These are phyloP conservation scores for Calonectria pseudoturangicola DNA, from an alignment of 2,329 filamentous ascomycete species.

Conservation along the genomic window DNA sequence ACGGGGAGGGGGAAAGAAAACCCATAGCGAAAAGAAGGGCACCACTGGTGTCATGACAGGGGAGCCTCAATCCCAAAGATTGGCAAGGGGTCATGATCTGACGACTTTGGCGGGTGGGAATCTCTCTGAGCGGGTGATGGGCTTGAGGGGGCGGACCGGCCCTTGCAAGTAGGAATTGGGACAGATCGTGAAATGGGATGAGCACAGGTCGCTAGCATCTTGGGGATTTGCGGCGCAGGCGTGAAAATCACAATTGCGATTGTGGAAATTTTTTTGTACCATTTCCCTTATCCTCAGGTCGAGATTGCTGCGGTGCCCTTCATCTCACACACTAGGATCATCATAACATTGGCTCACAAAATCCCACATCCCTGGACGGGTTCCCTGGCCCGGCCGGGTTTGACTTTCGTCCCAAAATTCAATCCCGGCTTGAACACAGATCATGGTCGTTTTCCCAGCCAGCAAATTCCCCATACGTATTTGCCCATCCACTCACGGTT, in stretches of 20 bases:
- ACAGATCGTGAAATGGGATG: conserved; percentile 19
- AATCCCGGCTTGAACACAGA: conserved; percentile 11
- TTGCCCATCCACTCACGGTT: conserved; percentile 6
- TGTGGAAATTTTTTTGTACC: not conserved
- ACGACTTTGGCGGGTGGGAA: conserved; percentile 18
- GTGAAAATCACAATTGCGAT: not conserved
- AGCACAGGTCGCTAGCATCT: conserved; percentile 2
- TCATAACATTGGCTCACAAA: conserved; percentile 2
- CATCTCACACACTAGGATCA: conserved; percentile 2
- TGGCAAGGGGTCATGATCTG: conserved; percentile 39
- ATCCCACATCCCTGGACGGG: conserved; percentile 1
- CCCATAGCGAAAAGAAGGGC: too few relatives aligned
- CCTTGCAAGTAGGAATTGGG: conserved; percentile 16
- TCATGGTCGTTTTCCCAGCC: conserved; percentile 2
- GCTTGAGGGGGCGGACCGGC: not conserved
- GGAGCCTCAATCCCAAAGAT: conserved; percentile 13
- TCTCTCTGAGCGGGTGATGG: conserved; percentile 1
- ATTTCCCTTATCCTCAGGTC: not conserved
- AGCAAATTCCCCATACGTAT: conserved; percentile 7
- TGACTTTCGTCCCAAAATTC: conserved; percentile 19
- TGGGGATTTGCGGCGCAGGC: conserved; percentile 13
- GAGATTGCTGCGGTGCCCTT: not conserved
- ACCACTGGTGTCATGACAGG: not conserved
- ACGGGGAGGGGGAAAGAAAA: too few relatives aligned
- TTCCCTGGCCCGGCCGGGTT: conserved; percentile 15